Percentiles rank a stretch among this genome's conserved stretches.
Evolutionary conservation across 768 basidiomycete species (phyloP).

Genomic region (Trichaptum fuscoviolaceum): DNA sequence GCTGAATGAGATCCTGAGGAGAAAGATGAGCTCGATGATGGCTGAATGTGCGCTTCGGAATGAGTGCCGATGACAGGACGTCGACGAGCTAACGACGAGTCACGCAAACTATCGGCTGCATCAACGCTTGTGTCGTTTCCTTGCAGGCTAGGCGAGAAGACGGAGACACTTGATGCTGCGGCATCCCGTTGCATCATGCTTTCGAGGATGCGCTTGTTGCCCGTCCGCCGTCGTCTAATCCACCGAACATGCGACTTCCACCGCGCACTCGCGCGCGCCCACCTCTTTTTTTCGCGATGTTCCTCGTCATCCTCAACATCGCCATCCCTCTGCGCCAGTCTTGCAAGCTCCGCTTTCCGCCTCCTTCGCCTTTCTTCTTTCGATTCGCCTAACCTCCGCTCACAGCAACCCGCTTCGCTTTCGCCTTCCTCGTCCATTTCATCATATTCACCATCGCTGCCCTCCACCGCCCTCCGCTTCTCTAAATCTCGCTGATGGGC

Average conservation of each 20-base stretch:
- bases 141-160: not conserved
- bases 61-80: not conserved
- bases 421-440: conserved; percentile 28
- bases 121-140: not conserved
- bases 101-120: not conserved
- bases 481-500: conserved; percentile 45
- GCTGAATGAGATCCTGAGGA: not conserved
- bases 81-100: not conserved
- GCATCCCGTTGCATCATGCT: not conserved
- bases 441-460: conserved; percentile 24
- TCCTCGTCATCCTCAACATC: conserved; percentile 31
- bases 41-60: not conserved
- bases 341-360: conserved; percentile 23
- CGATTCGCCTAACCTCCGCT: conserved; percentile 3
- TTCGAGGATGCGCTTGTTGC: not conserved
- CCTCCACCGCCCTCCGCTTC: conserved; percentile 29
- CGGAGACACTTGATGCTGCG: not conserved
- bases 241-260: conserved; percentile 64
- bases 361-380: conserved; percentile 30
- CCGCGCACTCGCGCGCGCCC: conserved; percentile 59
- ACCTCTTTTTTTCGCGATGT: conserved; percentile 50
- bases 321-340: conserved; percentile 29
- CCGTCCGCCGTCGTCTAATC: conserved; percentile 48
- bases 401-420: conserved; percentile 10
- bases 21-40: not conserved